Evolutionary conservation across 2,329 filamentous ascomycete genomes (phyloP).

Genomic region (Eutypa lata): DNA sequence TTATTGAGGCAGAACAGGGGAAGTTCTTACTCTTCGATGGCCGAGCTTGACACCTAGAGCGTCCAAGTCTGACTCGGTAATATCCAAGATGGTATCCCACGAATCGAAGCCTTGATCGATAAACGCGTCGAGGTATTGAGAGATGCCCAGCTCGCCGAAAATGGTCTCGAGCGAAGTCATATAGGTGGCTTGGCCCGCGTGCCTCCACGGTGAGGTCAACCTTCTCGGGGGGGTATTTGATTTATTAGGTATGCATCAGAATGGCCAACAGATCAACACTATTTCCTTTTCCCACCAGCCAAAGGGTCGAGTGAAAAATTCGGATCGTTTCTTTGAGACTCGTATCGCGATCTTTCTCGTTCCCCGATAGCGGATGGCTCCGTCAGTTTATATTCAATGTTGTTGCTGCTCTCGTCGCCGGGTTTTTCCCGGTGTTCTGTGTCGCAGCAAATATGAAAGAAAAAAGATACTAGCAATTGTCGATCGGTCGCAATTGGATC

Average conservation of each 20-base stretch:
- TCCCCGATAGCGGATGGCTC: too few species aligned
- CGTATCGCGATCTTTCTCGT: too few species aligned
- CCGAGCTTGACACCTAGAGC: conserved; percentile 74
- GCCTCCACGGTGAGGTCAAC: conserved; percentile 11
- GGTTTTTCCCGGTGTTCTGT: too few species aligned
- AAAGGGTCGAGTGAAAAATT: background rate
- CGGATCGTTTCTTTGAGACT: too few species aligned
- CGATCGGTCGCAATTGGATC: too few species aligned
- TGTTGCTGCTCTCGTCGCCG: too few species aligned
- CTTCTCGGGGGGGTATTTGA: conserved; percentile 1
- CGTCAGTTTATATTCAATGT: too few species aligned
- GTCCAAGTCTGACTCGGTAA: conserved; percentile 82
- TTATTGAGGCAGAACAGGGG: background rate
- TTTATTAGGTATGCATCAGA: conserved; percentile 15
- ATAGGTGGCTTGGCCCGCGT: conserved; percentile 25
- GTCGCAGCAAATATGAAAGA: too few species aligned
- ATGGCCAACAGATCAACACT: background rate
- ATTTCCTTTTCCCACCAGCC: background rate
- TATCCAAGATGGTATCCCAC: conserved; percentile 80
- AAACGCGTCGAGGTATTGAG: conserved; percentile 72
- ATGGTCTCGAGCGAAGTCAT: conserved; percentile 64
- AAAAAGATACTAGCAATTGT: too few species aligned
- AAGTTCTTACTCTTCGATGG: conserved; percentile 66
- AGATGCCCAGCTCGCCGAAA: conserved; percentile 73
- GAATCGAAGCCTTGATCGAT: conserved; percentile 79